Evolutionary conservation across 352 stramenopile species (phyloP), one percentile per base, ranked within the genome.

Genomic region (Globisporangium paroecandrum): DNA sequence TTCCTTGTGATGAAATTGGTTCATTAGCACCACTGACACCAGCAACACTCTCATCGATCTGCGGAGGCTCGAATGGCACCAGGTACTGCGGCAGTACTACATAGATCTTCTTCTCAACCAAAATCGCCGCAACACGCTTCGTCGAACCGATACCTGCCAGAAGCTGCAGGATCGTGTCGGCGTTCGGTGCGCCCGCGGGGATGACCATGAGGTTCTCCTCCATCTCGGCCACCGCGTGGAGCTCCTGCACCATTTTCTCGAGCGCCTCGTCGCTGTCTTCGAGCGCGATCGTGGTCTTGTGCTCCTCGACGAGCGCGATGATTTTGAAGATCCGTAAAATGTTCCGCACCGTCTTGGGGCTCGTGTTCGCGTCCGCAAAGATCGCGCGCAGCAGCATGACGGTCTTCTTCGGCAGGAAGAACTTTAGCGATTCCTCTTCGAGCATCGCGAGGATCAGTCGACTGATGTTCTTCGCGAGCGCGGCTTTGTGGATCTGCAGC

Each of bases 371-470:
- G 18, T 85, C 78, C 1, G 82, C 85, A 54, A 91, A 85, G 15
- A 89, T 77, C 15, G 77, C 70, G 13, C 85, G 75, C 1, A 94
- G 63, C 5, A 92, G 60, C 62, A 78, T 79, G 2, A 94, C 79
- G 0, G 86, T 91, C 49, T 91, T 90, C 69, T 94, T 94, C 0
- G 83, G 86, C 13, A 94, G 60, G 58, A 94, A 94, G 41, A 94
- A 91, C 66, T 89, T 89, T 41, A 94, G 75, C 6, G 86, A 89
- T 47, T 94, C 84, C 41, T 94, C 83, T 15, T 81, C 69, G 3
- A 94, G 76, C 68, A 94, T 76, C 9, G 73, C 70, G 20, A 89
- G 49, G 12, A 94, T 71, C 4, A 93, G 66, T 0, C 86, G 77
- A 41, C 75, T 88, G 3, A 79, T 73, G 60, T 94, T 93, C 66